Evolutionary conservation across 495 filamentous ascomycete species (phyloP).

Genomic region (Podospora pseudocomata): DNA sequence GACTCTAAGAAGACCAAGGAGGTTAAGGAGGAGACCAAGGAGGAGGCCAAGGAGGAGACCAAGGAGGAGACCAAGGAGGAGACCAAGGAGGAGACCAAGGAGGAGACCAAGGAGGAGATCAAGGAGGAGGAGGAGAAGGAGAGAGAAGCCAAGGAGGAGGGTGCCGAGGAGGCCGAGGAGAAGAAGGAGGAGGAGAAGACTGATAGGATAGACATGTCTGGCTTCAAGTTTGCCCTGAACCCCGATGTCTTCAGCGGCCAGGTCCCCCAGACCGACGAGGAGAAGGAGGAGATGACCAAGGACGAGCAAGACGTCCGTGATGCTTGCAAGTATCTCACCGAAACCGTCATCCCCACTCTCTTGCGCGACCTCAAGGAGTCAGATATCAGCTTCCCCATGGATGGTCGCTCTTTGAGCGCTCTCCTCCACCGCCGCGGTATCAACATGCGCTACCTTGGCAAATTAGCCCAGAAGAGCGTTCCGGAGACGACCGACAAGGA

Average conservation of each 20-base stretch:
- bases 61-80: slow-evolving; percentile 18
- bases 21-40: slow-evolving; percentile 23
- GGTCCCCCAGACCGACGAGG: slow-evolving; percentile 80
- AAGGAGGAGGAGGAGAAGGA: slow-evolving; percentile 29
- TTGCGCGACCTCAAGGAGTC: slow-evolving; percentile 83
- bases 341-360: slow-evolving; percentile 65
- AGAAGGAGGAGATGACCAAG: slow-evolving; percentile 76
- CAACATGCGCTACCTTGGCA: slow-evolving; percentile 93
- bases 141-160: slow-evolving; percentile 31
- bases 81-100: slow-evolving; percentile 28
- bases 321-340: slow-evolving; percentile 72
- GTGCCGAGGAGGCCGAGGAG: slow-evolving; percentile 28
- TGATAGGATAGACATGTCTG: slow-evolving; percentile 67
- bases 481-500: too few relatives aligned
- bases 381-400: slow-evolving; percentile 96
- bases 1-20: slow-evolving; percentile 35
- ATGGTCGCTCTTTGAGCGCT: slow-evolving; percentile 82
- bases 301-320: slow-evolving; percentile 88
- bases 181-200: slow-evolving; percentile 24
- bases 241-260: slow-evolving; percentile 95
- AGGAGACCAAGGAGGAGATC: slow-evolving; percentile 30
- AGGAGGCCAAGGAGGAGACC: slow-evolving; percentile 23
- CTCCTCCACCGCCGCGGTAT: slow-evolving; percentile 96
- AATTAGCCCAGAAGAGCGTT: slow-evolving; percentile 61
- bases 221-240: slow-evolving; percentile 83